Conservation (phyloP, 2,329 filamentous ascomycete species). For the Hirsutella minnesotensis region DNA sequence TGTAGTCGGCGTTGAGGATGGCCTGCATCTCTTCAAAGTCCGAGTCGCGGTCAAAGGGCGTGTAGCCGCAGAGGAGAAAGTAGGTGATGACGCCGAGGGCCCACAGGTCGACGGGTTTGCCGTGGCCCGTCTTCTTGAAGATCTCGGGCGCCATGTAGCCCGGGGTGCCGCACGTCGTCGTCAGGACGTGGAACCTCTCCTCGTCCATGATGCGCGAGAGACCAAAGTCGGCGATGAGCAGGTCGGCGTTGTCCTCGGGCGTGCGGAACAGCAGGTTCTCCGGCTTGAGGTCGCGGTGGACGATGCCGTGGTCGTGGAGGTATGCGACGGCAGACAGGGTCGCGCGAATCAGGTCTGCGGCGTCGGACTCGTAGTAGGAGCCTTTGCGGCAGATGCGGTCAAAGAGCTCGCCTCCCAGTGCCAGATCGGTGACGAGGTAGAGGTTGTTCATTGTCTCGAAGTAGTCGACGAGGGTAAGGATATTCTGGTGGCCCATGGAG, state of each 20-base stretch:
- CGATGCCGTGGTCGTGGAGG: conserved; percentile 95
- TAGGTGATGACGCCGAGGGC: conserved; percentile 98
- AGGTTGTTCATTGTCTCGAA: conserved; percentile 99
- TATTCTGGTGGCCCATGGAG: conserved; percentile 99
- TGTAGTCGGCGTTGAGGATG: conserved; percentile 92
- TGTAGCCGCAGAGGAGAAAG: conserved; percentile 95
- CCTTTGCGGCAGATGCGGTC: conserved; percentile 98
- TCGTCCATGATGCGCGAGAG: conserved; percentile 97
- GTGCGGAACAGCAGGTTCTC: conserved; percentile 96
- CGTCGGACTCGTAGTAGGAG: conserved; percentile 95
- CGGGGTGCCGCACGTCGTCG: conserved; percentile 93
- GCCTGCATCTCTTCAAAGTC: conserved; percentile 99
- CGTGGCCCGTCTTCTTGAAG: conserved; percentile 96
- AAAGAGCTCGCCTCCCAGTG: conserved; percentile 91
- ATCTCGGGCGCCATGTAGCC: conserved; percentile 99
- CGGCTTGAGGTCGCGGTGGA: conserved; percentile 94
- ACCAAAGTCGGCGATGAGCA: conserved; percentile 95
- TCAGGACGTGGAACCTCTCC: conserved; percentile 94
- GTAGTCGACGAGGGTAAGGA: conserved; percentile 94
- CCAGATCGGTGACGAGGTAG: conserved; percentile 94
- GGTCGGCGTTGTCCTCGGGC: conserved; percentile 92
- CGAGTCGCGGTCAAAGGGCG: conserved; percentile 91
- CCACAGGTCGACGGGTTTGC: conserved; percentile 97
- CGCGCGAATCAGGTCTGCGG: conserved; percentile 86
- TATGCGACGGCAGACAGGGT: conserved; percentile 97